These are phyloP conservation scores for Bocquillonia castaneifolia DNA, from an alignment of 441 rosid species.

Conservation along the genomic window DNA sequence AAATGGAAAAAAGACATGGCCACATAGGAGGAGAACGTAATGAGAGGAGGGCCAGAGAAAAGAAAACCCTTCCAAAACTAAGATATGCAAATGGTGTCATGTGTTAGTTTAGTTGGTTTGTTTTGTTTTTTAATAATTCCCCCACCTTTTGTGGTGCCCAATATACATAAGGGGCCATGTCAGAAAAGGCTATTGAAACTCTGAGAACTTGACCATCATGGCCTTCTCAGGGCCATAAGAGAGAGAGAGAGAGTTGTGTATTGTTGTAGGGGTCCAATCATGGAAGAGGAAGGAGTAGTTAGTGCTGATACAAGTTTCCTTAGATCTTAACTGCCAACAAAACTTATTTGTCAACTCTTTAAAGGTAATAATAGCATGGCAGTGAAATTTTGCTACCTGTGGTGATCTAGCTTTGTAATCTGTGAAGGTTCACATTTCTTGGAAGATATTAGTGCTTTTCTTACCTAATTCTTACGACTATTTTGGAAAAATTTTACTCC, in stretches of 20 bases:
- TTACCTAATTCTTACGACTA: no score
- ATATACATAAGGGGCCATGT: conserved; percentile 25
- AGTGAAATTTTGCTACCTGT: no score
- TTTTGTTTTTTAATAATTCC: conserved; percentile 12
- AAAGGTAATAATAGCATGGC: no score
- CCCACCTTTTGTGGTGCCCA: conserved; percentile 26
- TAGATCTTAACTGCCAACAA: conserved; percentile 17
- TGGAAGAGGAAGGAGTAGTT: conserved; percentile 6
- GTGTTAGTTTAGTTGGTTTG: conserved; percentile 12
- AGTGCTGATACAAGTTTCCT: background rate
- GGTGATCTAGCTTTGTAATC: no score
- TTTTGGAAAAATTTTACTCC: no score
- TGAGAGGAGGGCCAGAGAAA: conserved; percentile 20
- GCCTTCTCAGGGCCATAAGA: conserved; percentile 18
- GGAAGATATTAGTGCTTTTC: no score
- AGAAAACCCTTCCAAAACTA: conserved; percentile 26
- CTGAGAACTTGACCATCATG: no score
- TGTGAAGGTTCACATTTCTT: no score
- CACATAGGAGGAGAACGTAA: conserved; percentile 13
- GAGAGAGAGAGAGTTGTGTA: background rate
- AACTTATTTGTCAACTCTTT: conserved; percentile 23
- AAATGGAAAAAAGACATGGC: conserved; percentile 35
- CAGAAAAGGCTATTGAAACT: conserved; percentile 18
- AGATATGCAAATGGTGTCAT: conserved; percentile 31
- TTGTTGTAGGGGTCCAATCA: no score